Conservation (phyloP, 305 asterid genomes). For the Fraxinus ornus region DNA sequence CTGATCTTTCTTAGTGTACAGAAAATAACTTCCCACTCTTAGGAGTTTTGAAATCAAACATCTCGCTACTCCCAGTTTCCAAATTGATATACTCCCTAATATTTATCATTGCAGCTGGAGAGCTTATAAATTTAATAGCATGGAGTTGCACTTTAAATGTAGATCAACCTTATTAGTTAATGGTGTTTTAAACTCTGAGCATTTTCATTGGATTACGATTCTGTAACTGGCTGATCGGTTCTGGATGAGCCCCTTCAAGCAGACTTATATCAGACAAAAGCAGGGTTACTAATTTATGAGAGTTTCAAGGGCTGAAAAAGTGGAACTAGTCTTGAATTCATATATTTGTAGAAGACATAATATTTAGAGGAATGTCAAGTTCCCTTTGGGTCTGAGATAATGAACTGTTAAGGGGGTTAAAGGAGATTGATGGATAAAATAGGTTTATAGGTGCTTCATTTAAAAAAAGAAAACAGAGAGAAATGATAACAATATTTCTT, state of each 20-base stretch:
- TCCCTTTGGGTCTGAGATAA: not conserved
- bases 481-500: slow-evolving; percentile 1
- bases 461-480: not conserved
- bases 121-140: not conserved
- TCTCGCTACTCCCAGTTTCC: not conserved
- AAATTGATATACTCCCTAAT: not conserved
- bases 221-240: not conserved
- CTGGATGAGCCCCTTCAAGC: not conserved
- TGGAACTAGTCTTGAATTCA: not conserved
- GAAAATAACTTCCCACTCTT: not conserved
- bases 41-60: not conserved
- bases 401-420: not conserved
- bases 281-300: not conserved
- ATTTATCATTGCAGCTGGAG: not conserved
- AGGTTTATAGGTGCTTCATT: not conserved
- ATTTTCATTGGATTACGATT: not conserved
- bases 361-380: not conserved
- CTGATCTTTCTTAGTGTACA: not conserved
- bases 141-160: not conserved
- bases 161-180: not conserved
- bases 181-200: not conserved
- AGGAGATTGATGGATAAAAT: not conserved
- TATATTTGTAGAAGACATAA: not conserved
- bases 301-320: not conserved
- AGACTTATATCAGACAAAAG: not conserved